Evolutionary conservation across 345 rosid species (phyloP).

Genomic region (Citrus sinensis): DNA sequence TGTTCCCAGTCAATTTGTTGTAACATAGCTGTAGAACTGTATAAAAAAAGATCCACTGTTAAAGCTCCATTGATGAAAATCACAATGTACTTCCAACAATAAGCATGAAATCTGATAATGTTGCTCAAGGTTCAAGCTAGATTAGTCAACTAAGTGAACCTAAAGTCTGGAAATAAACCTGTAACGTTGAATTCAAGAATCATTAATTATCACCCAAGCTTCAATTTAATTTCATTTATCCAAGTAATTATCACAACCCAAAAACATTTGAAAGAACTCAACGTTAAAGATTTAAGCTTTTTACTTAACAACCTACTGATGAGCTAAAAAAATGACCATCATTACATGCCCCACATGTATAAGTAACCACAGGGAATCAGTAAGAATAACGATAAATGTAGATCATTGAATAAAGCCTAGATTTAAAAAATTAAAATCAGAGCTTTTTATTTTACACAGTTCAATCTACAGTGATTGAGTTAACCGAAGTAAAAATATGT

Average conservation of each 20-base stretch:
- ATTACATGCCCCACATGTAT: no score
- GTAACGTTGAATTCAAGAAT: neutral
- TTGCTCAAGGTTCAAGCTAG: neutral
- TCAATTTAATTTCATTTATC: neutral
- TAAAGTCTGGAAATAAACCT: neutral
- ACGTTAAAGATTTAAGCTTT: neutral
- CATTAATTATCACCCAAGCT: neutral
- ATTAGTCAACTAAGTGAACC: no score
- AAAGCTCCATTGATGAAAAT: neutral
- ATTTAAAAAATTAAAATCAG: neutral
- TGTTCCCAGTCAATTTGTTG: slow-evolving; percentile 73
- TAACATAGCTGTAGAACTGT: slow-evolving; percentile 88
- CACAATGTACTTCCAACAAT: neutral
- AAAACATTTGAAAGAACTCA: neutral
- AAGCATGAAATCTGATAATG: neutral
- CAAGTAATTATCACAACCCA: no score
- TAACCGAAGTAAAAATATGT: neutral
- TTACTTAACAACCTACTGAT: neutral
- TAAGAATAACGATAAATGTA: neutral
- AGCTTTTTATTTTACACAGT: neutral
- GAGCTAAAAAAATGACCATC: no score
- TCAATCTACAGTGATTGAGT: neutral
- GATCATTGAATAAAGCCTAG: neutral
- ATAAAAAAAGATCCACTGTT: neutral
- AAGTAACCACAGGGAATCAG: neutral